phyloP scores from a whole-genome alignment of 2,329 filamentous ascomycete species.

The Magnaporthiopsis incrustans region DNA sequence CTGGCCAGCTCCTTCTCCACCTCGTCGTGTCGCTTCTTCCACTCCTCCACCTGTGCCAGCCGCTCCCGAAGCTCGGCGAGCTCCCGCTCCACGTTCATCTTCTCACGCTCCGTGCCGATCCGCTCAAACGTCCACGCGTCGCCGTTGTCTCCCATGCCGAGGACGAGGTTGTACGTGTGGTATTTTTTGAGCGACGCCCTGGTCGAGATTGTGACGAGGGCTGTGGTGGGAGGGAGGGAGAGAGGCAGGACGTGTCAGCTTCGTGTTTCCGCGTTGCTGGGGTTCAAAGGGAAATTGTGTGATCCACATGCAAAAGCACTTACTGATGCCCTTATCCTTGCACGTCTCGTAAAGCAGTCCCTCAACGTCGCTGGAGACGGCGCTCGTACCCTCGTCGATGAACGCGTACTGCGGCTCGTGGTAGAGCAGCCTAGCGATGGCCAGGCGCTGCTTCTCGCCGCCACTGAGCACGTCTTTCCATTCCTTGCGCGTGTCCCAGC shows the following conservation, averaged over 20 bases:
- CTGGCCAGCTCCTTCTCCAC: slow-evolving; percentile 74
- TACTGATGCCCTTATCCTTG: slow-evolving; percentile 89
- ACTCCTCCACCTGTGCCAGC: slow-evolving; percentile 72
- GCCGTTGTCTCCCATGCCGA: slow-evolving; percentile 74
- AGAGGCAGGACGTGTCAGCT: slow-evolving; percentile 15
- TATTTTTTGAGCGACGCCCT: slow-evolving; percentile 92
- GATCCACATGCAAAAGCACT: slow-evolving; percentile 29
- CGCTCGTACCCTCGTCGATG: slow-evolving; percentile 90
- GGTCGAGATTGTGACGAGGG: slow-evolving; percentile 91
- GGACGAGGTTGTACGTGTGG: slow-evolving; percentile 81
- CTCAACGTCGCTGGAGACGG: slow-evolving; percentile 90
- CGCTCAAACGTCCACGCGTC: slow-evolving; percentile 88
- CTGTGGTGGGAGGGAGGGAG: slow-evolving; percentile 28
- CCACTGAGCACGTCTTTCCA: slow-evolving; percentile 98
- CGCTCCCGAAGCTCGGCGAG: slow-evolving; percentile 74
- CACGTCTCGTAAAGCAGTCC: slow-evolving; percentile 86
- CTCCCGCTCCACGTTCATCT: slow-evolving; percentile 87
- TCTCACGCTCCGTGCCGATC: slow-evolving; percentile 89
- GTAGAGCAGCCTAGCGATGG: slow-evolving; percentile 81
- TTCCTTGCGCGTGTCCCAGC: slow-evolving; percentile 93
- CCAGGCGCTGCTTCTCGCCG: slow-evolving; percentile 95
- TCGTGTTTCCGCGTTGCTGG: slow-evolving; percentile 9
- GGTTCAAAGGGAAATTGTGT: too few species aligned
- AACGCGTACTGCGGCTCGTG: slow-evolving; percentile 93
- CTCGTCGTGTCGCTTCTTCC: slow-evolving; percentile 69